Conservation (phyloP, 495 filamentous ascomycete species). For the Talaromyces proteolyticus region DNA sequence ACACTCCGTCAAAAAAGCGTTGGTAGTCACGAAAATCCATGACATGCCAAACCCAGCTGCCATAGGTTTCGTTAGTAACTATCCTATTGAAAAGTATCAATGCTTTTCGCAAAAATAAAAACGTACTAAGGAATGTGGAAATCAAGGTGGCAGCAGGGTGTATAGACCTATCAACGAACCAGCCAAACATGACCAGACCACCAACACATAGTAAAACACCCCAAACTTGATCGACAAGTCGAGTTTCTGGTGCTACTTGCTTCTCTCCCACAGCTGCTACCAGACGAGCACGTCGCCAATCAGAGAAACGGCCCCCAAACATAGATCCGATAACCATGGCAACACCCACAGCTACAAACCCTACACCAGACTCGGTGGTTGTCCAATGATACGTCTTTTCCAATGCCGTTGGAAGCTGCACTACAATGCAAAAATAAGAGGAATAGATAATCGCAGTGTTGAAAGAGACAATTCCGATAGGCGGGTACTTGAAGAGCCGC, state of each 20-base stretch:
- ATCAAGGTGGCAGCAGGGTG: slow-evolving; percentile 15
- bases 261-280: slow-evolving; percentile 5
- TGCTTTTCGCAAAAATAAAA: not conserved
- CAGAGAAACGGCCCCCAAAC: slow-evolving; percentile 18
- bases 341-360: slow-evolving; percentile 19
- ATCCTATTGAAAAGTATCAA: not conserved
- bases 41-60: slow-evolving; percentile 16
- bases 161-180: slow-evolving; percentile 16
- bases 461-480: slow-evolving; percentile 19
- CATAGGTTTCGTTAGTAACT: not conserved
- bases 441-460: slow-evolving; percentile 22
- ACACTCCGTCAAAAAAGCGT: slow-evolving; percentile 23
- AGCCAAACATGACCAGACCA: slow-evolving; percentile 24
- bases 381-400: slow-evolving; percentile 21
- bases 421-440: slow-evolving; percentile 16
- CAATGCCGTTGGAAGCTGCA: slow-evolving; percentile 17
- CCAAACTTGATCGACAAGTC: slow-evolving; percentile 18
- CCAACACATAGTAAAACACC: slow-evolving; percentile 17
- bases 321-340: slow-evolving; percentile 21
- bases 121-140: slow-evolving; percentile 11
- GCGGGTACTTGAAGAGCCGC: slow-evolving; percentile 16
- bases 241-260: slow-evolving; percentile 14
- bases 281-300: slow-evolving; percentile 9
- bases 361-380: slow-evolving; percentile 16
- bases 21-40: slow-evolving; percentile 23